phyloP scores from a whole-genome alignment of 306 rosid genomes.

The Cicer pinnatifidum region DNA sequence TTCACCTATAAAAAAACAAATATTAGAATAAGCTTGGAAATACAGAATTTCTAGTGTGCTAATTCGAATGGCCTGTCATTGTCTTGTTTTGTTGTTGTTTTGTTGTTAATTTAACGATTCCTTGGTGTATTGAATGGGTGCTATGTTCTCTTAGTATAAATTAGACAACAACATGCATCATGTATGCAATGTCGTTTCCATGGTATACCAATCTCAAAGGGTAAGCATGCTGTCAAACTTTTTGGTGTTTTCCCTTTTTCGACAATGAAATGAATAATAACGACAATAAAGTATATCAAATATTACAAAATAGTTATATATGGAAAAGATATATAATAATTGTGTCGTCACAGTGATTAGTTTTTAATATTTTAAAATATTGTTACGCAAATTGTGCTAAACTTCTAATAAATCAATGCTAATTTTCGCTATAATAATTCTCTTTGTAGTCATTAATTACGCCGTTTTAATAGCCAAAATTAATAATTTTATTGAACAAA shows the following conservation, averaged over 20 bases:
- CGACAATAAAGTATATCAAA: neutral
- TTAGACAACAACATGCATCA: neutral
- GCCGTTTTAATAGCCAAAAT: no score
- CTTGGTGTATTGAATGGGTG: neutral
- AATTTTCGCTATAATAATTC: no score
- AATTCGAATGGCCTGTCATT: neutral
- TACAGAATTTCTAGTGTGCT: no score
- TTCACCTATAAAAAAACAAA: no score
- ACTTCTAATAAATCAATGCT: neutral
- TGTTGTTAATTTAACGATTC: no score
- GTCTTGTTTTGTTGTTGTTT: neutral
- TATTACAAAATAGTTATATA: neutral
- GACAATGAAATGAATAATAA: neutral
- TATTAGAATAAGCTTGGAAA: no score
- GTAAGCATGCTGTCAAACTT: neutral
- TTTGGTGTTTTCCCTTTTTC: neutral
- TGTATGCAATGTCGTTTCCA: neutral
- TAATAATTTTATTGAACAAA: no score
- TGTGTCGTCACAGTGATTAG: neutral
- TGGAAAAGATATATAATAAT: neutral
- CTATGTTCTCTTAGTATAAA: no score
- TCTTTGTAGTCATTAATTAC: no score
- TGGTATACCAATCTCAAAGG: neutral
- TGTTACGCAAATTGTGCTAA: neutral
- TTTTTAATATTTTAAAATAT: neutral